Evolutionary conservation across 2,329 filamentous ascomycete species (phyloP).

Genomic region (Aspergillus latus): DNA sequence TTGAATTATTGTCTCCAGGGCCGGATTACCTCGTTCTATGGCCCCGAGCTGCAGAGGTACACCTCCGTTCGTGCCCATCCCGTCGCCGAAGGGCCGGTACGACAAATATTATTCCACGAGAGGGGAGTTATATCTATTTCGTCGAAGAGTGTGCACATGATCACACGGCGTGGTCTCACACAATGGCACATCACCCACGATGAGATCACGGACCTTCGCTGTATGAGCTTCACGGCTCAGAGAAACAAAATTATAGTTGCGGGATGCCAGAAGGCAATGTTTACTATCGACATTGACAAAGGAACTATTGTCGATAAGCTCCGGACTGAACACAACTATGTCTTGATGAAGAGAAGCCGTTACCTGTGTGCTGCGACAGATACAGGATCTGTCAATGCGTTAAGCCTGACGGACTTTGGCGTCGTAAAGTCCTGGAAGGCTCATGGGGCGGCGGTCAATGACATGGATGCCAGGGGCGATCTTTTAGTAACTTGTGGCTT

Average conservation of each 20-base stretch:
- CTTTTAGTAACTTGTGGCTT: conserved; percentile 95
- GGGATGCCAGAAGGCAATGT: conserved; percentile 82
- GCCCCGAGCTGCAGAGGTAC: conserved; percentile 80
- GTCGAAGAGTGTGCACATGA: conserved; percentile 80
- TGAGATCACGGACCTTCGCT: conserved; percentile 82
- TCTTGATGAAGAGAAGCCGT: conserved; percentile 82
- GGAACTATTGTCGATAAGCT: conserved; percentile 72
- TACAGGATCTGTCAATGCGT: conserved; percentile 77
- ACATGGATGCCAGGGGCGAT: conserved; percentile 96
- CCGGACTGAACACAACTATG: conserved; percentile 74
- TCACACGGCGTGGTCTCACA: conserved; percentile 75
- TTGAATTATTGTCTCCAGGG: conserved; percentile 57
- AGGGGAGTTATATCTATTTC: conserved; percentile 86
- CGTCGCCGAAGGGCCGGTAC: conserved; percentile 71
- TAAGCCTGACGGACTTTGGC: conserved; percentile 75
- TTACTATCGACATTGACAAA: conserved; percentile 70
- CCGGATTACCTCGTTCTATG: conserved; percentile 83
- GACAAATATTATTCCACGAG: conserved; percentile 87
- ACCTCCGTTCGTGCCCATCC: conserved; percentile 84
- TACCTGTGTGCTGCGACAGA: conserved; percentile 91
- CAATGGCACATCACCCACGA: conserved; percentile 83
- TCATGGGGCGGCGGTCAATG: conserved; percentile 83
- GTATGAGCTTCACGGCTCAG: conserved; percentile 93
- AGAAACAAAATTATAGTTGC: conserved; percentile 83
- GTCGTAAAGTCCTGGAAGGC: conserved; percentile 87